Conservation (phyloP, 139 green algal species). For the Pleodorina starrii region DNA sequence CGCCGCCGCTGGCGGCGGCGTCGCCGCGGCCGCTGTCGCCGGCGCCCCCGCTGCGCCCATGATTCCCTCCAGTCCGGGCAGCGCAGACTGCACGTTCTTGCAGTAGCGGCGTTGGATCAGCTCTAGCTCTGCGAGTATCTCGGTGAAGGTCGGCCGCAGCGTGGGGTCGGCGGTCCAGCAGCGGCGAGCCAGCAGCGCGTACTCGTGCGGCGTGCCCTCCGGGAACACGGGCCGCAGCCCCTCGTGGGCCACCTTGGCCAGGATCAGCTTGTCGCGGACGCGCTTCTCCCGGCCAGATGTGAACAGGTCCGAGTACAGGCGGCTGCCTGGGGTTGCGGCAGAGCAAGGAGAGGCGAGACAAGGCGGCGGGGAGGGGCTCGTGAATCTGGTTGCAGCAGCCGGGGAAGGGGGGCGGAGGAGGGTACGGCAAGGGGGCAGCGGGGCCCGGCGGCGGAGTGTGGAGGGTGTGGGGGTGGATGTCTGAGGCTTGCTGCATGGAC, state of each 20-base stretch:
- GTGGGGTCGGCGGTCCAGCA: slow-evolving; percentile 53
- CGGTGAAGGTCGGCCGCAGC: slow-evolving; percentile 47
- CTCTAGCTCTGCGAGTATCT: slow-evolving; percentile 49
- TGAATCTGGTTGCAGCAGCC: too few relatives aligned
- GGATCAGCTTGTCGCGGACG: slow-evolving; percentile 55
- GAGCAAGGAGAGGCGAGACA: too few relatives aligned
- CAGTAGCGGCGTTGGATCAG: slow-evolving; percentile 38
- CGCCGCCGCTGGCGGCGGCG: not conserved
- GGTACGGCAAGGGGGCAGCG: too few relatives aligned
- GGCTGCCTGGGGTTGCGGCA: slow-evolving; percentile 32
- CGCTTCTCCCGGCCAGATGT: slow-evolving; percentile 37
- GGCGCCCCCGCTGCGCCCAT: not conserved
- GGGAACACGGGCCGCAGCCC: slow-evolving; percentile 52
- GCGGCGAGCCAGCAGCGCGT: slow-evolving; percentile 34
- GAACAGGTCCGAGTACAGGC: slow-evolving; percentile 45
- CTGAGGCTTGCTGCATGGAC: too few relatives aligned
- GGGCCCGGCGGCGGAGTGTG: too few relatives aligned
- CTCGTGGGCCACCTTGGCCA: slow-evolving; percentile 54
- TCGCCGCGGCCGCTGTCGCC: not conserved
- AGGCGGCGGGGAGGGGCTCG: too few relatives aligned
- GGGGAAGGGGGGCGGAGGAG: too few relatives aligned
- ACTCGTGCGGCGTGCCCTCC: slow-evolving; percentile 14
- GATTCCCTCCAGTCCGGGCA: slow-evolving; percentile 18
- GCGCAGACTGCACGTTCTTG: slow-evolving; percentile 5
- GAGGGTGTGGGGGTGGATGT: too few relatives aligned